phyloP scores from a whole-genome alignment of 192 early-diverging fungal species.

The Linnemannia exigua region DNA sequence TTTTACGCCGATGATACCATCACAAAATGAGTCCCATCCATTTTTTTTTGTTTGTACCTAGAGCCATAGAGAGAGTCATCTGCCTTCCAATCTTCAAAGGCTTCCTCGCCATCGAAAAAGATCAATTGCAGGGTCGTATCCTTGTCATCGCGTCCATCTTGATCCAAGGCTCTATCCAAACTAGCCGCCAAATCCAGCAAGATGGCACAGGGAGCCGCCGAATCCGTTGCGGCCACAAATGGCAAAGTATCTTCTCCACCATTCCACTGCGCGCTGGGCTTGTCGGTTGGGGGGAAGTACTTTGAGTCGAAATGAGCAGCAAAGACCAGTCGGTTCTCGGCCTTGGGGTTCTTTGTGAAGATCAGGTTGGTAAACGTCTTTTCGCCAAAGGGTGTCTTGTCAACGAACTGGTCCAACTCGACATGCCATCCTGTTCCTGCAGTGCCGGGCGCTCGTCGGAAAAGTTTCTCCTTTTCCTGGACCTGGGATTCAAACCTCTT shows the following conservation, averaged over 20 bases:
- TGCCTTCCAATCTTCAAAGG: conserved; percentile 80
- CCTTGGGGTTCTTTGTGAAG: conserved; percentile 87
- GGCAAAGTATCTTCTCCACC: conserved; percentile 58
- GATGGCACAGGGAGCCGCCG: conserved; percentile 92
- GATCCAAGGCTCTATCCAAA: conserved; percentile 73
- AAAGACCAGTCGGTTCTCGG: conserved; percentile 80
- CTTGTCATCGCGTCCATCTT: conserved; percentile 38
- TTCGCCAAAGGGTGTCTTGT: conserved; percentile 81
- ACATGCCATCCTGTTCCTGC: conserved; percentile 75
- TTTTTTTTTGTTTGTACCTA: too few relatives aligned
- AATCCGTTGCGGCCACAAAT: conserved; percentile 94
- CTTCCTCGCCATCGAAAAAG: conserved; percentile 98
- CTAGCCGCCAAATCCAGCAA: conserved; percentile 86
- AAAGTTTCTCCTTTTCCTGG: background rate
- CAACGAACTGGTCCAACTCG: conserved; percentile 84
- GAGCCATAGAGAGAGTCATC: conserved; percentile 94
- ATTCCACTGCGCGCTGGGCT: conserved; percentile 7
- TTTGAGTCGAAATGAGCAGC: conserved; percentile 97
- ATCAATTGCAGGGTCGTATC: conserved; percentile 87
- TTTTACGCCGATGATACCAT: too few relatives aligned
- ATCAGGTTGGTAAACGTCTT: conserved; percentile 90
- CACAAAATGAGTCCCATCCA: too few relatives aligned
- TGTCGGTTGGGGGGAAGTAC: conserved; percentile 68
- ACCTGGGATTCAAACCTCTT: background rate
- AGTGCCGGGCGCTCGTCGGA: conserved; percentile 7